Evolutionary conservation across 2,329 filamentous ascomycete species (phyloP).

Genomic region (Nigrospora osmanthi): DNA sequence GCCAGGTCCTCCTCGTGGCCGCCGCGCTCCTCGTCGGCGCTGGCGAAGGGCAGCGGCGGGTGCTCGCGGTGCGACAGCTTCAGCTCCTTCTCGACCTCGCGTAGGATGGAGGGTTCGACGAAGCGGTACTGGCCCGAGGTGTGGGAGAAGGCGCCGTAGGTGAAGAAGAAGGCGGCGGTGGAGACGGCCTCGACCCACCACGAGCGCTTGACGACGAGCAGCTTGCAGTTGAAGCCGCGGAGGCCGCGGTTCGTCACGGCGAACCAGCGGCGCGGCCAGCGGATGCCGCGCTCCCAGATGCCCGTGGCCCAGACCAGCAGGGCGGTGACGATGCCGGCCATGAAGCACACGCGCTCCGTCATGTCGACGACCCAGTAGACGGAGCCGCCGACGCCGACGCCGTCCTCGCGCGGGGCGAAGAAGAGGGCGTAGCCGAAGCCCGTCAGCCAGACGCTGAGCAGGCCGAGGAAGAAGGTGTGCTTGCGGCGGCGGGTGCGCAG

Average conservation of each 20-base stretch:
- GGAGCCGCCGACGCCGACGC: conserved; percentile 79
- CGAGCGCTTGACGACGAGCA: conserved; percentile 77
- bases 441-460: conserved; percentile 72
- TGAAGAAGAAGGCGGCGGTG: conserved; percentile 68
- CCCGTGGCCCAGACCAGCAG: conserved; percentile 89
- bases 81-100: conserved; percentile 52
- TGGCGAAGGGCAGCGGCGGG: conserved; percentile 28
- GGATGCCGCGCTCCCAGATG: conserved; percentile 90
- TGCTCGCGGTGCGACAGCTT: conserved; percentile 35
- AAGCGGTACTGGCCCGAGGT: conserved; percentile 66
- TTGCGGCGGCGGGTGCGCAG: conserved; percentile 81
- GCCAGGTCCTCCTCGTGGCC: conserved; percentile 86
- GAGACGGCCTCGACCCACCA: conserved; percentile 75
- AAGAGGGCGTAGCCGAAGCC: conserved; percentile 88
- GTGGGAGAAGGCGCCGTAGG: conserved; percentile 64
- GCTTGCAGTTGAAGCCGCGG: conserved; percentile 89
- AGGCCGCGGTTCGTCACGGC: conserved; percentile 82
- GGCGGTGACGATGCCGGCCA: conserved; percentile 81
- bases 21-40: conserved; percentile 49
- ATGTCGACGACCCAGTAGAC: conserved; percentile 96
- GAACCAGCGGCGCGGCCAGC: conserved; percentile 91
- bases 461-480: conserved; percentile 83
- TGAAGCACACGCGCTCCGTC: conserved; percentile 82
- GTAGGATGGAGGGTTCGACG: conserved; percentile 58
- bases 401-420: conserved; percentile 92